Base-by-base conservation (phyloP, 2,329 filamentous ascomycete species). In the Sarocladium strictum region DNA sequence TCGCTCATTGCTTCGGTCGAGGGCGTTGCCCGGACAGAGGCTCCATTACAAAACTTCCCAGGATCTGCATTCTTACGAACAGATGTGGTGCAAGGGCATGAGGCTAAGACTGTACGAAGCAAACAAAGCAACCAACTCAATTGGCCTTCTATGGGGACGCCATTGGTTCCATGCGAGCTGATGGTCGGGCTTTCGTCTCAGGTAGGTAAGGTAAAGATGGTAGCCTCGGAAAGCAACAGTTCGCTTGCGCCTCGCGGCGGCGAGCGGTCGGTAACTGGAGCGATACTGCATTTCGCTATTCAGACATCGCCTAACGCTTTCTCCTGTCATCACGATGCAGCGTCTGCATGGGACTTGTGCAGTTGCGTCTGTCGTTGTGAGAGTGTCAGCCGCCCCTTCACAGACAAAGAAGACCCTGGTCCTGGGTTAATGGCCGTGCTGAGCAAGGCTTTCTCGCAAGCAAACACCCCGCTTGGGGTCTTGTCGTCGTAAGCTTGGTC, bases 401-500 rank as follows among this genome's bases (percentile, higher is more conserved):
- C 6, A 11, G 19, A n/a, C n/a, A n/a, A n/a, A n/a, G 11, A 29
- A 21, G 43, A 49, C 26, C 43, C 43, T 32, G 23, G 26, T 49
- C 26, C 43, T 24, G 21, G 24, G 43, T 49, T 24, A 49, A 27
- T 38, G 23, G 43, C 26, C 17, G 43, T 49, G 43, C 43, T 49
- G 43, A 32, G 40, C 15, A 12, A 17, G 24, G 26, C 43, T 29
- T 27, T 24, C n/a, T 27, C 43, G 27, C 12, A 6, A 6, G 26
- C 43, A 49, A 49, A 49, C 43, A 49, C 43, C 43, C 43, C 43
- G 43, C 43, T 49, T 19, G 17, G 43, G 17, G 17, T 23, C 21
- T 43, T 17, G 40, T 43, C 40, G 40, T 43, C 40, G 40, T 21
- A 35, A 51, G 47, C 47, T 35, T 51, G 47, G 23, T 49, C 26